Base-by-base conservation (phyloP, 257 asterid species). In the Capsicum rhomboideum region DNA sequence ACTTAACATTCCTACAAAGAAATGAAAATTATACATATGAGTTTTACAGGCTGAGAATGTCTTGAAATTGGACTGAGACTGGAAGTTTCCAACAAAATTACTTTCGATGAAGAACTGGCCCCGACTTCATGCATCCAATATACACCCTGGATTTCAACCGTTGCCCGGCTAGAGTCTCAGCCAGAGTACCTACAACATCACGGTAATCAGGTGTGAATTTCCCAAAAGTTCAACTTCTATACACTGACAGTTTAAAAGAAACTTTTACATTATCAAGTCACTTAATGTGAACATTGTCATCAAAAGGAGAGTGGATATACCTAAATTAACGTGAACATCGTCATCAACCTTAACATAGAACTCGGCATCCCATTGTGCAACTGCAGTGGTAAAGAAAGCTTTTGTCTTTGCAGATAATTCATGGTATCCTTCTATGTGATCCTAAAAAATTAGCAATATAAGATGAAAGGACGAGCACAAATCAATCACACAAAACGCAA, bases 371-470 rank as follows among this genome's bases (percentile, higher is more conserved):
- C 97, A 95, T 84, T 78, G 86, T 78, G 89, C 88, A 21, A 91
- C 93, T 46, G 96, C 96, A 78, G 93, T 90, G 28, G 92, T 58
- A 78, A 93, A 92, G 89, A 92, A 95, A 31, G 94, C 86, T 86
- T 95, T 92, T 14, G 98, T 95, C 89, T 95, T 95, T 69, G 96
- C 97, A 71, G 98, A 91, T 85, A 95, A 84, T 74, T 93, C 97
- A 68, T 92, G 97, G 86, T 95, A 95, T 44, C 97, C 98, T 88
- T 95, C 98, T 28, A 93, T 86, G 42, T 95, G 98, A 46, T 89
- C 91, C 98, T 95, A 82, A 49, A 83, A 68, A 21, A 63, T 12
- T 7, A 59, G 67, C 12, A 78, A 46, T 8, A n/a, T 8, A 31
- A 52, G 31, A 20, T 9, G 37, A 44, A 1, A 7, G 2, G 34